A percentile compares a stretch with the other conserved stretches of the same genome.
Conservation (phyloP, 2,329 filamentous ascomycete species). For the Aureobasidium subglaciale region DNA sequence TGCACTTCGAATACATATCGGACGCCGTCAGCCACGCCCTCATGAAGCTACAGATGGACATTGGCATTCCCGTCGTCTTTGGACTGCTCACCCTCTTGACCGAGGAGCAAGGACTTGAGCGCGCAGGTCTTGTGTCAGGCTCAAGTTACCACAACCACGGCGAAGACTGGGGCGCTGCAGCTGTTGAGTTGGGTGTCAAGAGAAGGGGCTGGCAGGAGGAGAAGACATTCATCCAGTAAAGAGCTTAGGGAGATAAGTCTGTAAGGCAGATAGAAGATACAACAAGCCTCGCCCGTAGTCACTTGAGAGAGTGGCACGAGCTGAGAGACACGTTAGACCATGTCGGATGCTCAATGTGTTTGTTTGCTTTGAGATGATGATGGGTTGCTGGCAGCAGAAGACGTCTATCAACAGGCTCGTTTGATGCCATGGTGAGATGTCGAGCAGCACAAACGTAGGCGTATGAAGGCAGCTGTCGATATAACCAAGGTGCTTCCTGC, state of each 20-base stretch:
- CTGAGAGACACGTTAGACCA: neutral
- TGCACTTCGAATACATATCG: conserved; percentile 99
- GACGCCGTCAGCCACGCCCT: conserved; percentile 85
- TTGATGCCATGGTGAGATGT: no score
- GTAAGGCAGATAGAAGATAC: neutral
- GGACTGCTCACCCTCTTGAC: conserved; percentile 82
- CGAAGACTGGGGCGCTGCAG: conserved; percentile 89
- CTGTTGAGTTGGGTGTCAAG: conserved; percentile 90
- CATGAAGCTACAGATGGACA: conserved; percentile 90
- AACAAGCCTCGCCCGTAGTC: neutral
- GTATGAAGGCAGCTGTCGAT: no score
- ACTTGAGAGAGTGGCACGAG: neutral
- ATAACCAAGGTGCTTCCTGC: no score
- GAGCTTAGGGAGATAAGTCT: neutral
- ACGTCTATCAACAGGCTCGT: neutral
- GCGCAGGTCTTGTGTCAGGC: conserved; percentile 60
- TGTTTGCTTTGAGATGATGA: neutral
- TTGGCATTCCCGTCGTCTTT: conserved; percentile 82
- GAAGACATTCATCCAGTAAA: conserved; percentile 41
- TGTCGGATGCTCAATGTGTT: neutral
- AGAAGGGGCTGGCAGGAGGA: conserved; percentile 75
- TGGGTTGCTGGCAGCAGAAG: neutral
- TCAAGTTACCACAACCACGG: conserved; percentile 77
- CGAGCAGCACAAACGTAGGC: no score
- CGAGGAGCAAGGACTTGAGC: conserved; percentile 78